Conservation (phyloP, 2,329 filamentous ascomycete species). For the Trichoderma sp. region DNA sequence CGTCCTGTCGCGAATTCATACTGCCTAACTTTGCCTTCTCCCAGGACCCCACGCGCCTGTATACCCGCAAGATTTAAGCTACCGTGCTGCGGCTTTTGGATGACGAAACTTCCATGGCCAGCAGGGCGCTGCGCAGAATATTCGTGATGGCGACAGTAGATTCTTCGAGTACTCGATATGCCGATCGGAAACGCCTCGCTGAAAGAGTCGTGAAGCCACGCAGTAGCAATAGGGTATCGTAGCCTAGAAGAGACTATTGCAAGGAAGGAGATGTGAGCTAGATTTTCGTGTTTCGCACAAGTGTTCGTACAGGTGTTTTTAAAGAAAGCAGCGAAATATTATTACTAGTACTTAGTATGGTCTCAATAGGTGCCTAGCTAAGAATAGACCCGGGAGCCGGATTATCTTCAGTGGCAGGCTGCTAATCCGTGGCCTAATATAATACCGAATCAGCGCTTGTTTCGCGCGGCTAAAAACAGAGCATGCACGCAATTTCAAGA, state of each 20-base stretch:
- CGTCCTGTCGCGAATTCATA: constrained; percentile 40
- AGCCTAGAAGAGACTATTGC: background rate
- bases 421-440: background rate
- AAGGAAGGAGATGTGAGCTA: background rate
- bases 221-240: background rate
- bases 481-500: background rate
- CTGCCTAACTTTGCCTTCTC: constrained; percentile 29
- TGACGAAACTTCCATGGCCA: constrained; percentile 30
- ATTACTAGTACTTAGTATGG: background rate
- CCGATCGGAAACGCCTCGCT: background rate
- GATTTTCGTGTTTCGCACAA: background rate
- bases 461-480: constrained; percentile 2
- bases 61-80: constrained; percentile 20
- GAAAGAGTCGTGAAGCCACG: background rate
- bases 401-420: constrained; percentile 1
- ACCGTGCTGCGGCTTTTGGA: constrained; percentile 20
- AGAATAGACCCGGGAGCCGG: background rate
- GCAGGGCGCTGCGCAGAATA: background rate
- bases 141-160: background rate
- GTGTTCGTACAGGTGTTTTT: background rate
- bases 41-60: constrained; percentile 12
- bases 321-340: no score
- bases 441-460: background rate
- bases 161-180: background rate
- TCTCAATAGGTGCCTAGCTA: background rate